A percentile compares a stretch with the other conserved stretches of the same genome.
These are phyloP conservation scores for Angomonas deanei DNA, from an alignment of 208 protist species.

Conservation along the genomic window DNA sequence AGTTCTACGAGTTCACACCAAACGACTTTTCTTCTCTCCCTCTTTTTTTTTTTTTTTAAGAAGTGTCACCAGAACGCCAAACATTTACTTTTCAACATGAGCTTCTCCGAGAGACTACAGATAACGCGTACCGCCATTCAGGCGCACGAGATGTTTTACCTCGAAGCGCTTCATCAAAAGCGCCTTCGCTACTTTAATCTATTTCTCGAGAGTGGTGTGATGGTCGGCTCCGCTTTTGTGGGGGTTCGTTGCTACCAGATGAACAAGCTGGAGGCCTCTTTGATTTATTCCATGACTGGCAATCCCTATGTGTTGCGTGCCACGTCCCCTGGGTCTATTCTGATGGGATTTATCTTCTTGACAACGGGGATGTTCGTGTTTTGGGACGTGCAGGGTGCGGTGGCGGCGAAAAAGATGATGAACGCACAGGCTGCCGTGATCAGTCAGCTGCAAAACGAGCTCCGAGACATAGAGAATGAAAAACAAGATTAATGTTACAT, in stretches of 20 bases:
- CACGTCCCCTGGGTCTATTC: background rate
- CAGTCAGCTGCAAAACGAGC: background rate
- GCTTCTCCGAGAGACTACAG: background rate
- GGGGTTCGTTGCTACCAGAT: background rate
- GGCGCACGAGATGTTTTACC: conserved; percentile 1
- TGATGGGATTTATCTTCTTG: background rate
- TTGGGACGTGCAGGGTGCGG: background rate
- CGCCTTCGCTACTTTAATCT: conserved; percentile 3
- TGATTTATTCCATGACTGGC: background rate
- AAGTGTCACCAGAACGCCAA: background rate
- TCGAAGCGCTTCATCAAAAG: conserved; percentile 1
- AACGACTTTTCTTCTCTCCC: background rate
- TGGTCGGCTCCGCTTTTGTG: background rate
- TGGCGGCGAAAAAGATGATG: conserved; percentile 2
- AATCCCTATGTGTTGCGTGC: conserved; percentile 1
- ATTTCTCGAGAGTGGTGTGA: background rate
- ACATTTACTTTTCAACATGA: background rate
- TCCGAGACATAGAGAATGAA: background rate
- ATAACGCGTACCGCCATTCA: background rate
- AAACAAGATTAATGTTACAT: background rate
- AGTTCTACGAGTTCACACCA: too few relatives aligned
- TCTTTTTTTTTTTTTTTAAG: background rate
- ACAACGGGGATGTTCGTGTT: background rate
- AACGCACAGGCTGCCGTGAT: background rate
- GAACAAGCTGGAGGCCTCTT: background rate